A percentile compares a stretch with the other conserved stretches of the same genome.
Evolutionary conservation across 139 green algal genomes (phyloP).

Genomic region (Asterochloris sp.): DNA sequence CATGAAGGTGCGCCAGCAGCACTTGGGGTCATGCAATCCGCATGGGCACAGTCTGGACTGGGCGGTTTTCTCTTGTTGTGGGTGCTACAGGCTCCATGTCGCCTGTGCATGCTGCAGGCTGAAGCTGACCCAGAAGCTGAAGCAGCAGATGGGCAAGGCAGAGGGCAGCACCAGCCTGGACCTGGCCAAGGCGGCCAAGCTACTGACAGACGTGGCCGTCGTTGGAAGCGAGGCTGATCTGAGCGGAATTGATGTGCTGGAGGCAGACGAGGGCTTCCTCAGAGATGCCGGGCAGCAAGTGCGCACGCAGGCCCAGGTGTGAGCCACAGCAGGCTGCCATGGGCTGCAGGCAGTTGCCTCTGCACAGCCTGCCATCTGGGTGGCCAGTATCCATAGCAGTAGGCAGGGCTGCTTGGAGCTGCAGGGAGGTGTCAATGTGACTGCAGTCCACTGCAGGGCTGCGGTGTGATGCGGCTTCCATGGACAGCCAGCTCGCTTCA

Average conservation of each 20-base stretch:
- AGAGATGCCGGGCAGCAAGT: slow-evolving; percentile 33
- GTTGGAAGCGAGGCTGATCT: slow-evolving; percentile 57
- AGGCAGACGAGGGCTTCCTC: slow-evolving; percentile 62
- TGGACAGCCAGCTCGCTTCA: too few species aligned
- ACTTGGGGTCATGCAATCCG: too few species aligned
- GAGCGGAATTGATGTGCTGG: slow-evolving; percentile 46
- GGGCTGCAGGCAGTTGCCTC: too few species aligned
- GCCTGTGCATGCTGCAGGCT: slow-evolving; percentile 10
- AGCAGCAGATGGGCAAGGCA: slow-evolving; percentile 4
- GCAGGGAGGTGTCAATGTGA: background rate
- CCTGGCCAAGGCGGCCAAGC: slow-evolving; percentile 78
- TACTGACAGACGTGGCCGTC: slow-evolving; percentile 66
- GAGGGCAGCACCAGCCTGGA: slow-evolving; percentile 39
- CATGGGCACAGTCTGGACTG: too few species aligned
- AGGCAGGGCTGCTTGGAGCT: too few species aligned
- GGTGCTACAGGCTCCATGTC: too few species aligned
- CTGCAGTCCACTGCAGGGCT: too few species aligned
- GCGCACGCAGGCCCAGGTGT: slow-evolving; percentile 54
- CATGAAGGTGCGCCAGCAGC: too few species aligned
- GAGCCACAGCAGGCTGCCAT: background rate
- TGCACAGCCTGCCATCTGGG: too few species aligned
- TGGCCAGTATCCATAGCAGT: too few species aligned
- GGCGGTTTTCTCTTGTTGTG: background rate
- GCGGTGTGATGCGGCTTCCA: too few species aligned
- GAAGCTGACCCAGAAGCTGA: slow-evolving; percentile 52